phyloP scores from a whole-genome alignment of 2,329 filamentous ascomycete species.

The Ilyonectria robusta region DNA sequence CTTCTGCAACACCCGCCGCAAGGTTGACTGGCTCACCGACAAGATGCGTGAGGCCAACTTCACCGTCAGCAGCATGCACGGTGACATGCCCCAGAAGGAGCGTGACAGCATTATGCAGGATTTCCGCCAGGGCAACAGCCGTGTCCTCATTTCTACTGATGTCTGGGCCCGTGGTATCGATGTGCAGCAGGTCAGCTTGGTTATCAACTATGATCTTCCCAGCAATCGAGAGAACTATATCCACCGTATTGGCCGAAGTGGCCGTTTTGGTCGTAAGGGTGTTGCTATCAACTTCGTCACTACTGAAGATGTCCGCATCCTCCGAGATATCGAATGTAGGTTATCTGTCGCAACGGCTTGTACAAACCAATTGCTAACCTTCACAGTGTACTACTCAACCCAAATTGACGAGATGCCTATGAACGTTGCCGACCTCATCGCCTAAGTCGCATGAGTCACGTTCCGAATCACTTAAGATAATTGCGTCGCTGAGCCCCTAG shows the following conservation, averaged over 20 bases:
- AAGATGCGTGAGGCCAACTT: constrained; percentile 99
- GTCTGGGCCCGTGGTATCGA: constrained; percentile 99
- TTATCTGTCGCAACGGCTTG: constrained; percentile 36
- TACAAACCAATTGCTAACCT: constrained; percentile 50
- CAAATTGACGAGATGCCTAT: constrained; percentile 99
- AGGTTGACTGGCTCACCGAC: constrained; percentile 99
- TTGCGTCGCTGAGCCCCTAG: constrained; percentile 4
- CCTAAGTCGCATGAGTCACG: constrained; percentile 51
- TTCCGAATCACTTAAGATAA: not conserved
- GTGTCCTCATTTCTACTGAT: constrained; percentile 96
- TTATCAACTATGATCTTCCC: constrained; percentile 99
- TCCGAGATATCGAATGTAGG: constrained; percentile 95
- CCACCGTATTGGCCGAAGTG: constrained; percentile 95
- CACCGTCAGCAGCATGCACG: constrained; percentile 98
- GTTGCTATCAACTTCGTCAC: constrained; percentile 99
- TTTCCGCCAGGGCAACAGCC: constrained; percentile 95
- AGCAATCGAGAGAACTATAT: constrained; percentile 99
- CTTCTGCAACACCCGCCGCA: constrained; percentile 98
- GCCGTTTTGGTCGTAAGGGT: constrained; percentile 96
- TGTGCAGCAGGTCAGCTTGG: constrained; percentile 96
- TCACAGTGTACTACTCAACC: constrained; percentile 89
- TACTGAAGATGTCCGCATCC: constrained; percentile 95
- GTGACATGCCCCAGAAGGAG: constrained; percentile 98
- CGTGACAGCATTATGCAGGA: constrained; percentile 99
- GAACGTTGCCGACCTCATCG: constrained; percentile 81